Evolutionary conservation across 1,139 yeast species (phyloP).

Genomic region (Wickerhamomyces sp.): DNA sequence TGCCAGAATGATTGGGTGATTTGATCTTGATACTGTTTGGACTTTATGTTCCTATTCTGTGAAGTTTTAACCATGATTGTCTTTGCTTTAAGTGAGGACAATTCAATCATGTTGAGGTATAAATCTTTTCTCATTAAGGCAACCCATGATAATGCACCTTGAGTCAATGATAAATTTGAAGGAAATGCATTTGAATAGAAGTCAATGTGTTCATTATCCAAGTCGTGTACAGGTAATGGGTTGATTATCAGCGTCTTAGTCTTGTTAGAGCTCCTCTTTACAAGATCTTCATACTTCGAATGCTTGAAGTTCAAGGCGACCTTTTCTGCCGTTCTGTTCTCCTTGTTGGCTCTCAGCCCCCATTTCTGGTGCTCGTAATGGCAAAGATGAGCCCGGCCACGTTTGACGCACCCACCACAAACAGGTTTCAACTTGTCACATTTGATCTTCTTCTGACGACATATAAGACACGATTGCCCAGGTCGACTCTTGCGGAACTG

Average conservation of each 20-base stretch:
- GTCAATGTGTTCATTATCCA: neutral
- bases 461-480: neutral
- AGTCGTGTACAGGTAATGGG: neutral
- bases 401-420: neutral
- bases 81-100: conserved; percentile 8
- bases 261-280: neutral
- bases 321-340: neutral
- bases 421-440: conserved; percentile 1
- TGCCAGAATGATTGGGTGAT: conserved; percentile 1
- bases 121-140: conserved; percentile 35
- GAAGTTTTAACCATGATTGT: conserved; percentile 16
- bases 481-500: neutral
- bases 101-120: conserved; percentile 22
- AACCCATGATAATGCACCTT: conserved; percentile 42
- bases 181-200: neutral
- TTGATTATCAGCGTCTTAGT: neutral
- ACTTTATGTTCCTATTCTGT: conserved; percentile 1
- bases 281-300: neutral
- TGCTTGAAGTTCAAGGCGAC: neutral
- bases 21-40: conserved; percentile 2
- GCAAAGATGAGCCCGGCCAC: neutral
- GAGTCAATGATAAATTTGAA: conserved; percentile 25
- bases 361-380: neutral
- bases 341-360: neutral
- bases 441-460: conserved; percentile 1